These are phyloP conservation scores for Pouteria campechiana DNA, from an alignment of 179 eudicot species.

Conservation along the genomic window DNA sequence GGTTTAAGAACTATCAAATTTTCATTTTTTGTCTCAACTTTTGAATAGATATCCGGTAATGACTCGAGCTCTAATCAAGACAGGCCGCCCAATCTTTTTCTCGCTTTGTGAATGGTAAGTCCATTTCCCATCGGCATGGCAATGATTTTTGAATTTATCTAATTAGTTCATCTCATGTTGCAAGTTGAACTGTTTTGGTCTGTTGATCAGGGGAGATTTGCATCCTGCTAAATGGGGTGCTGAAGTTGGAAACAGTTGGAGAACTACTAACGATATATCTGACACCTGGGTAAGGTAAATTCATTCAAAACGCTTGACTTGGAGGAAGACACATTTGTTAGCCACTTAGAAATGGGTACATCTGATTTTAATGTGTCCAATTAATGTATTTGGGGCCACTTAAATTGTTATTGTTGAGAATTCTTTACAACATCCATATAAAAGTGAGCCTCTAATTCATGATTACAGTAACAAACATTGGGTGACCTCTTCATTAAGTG, in stretches of 20 bases:
- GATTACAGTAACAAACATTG: too few species aligned
- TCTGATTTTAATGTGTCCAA: too few species aligned
- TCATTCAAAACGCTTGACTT: too few species aligned
- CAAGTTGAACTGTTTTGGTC: neutral
- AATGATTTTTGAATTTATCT: neutral
- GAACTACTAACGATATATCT: constrained; percentile 68
- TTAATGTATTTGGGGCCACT: too few species aligned
- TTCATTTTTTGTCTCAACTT: neutral
- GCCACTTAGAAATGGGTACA: too few species aligned
- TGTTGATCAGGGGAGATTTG: constrained; percentile 69
- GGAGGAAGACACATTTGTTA: too few species aligned
- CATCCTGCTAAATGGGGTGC: constrained; percentile 89
- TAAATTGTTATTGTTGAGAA: too few species aligned
- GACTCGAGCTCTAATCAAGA: constrained; percentile 75
- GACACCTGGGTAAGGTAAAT: constrained; percentile 78
- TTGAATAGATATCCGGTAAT: constrained; percentile 57
- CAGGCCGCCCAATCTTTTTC: constrained; percentile 75
- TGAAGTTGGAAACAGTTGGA: constrained; percentile 84
- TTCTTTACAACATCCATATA: too few species aligned
- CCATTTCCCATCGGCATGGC: neutral
- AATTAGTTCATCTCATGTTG: neutral
- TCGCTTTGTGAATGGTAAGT: constrained; percentile 85
- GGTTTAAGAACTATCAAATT: too few species aligned
- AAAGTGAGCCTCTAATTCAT: too few species aligned
- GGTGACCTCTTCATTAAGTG: too few species aligned